phyloP scores from a whole-genome alignment of 192 early-diverging fungal genomes.

The Linnemannia zychae region DNA sequence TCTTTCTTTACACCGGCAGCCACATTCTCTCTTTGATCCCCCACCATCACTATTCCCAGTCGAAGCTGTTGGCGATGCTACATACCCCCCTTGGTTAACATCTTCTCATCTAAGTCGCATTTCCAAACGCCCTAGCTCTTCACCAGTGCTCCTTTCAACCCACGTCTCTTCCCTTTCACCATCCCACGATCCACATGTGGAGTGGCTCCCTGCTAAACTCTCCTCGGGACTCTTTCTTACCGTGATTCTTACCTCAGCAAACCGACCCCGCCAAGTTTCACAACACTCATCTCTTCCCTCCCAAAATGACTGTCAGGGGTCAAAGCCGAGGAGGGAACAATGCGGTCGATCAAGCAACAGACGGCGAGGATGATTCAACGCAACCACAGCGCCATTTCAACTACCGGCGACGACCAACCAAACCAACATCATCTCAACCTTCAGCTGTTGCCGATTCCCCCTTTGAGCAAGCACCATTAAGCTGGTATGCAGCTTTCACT shows the following conservation, averaged over 20 bases:
- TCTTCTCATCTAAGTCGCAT: background rate
- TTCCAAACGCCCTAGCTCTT: background rate
- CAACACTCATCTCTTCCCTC: background rate
- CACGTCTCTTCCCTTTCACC: background rate
- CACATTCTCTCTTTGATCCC: background rate
- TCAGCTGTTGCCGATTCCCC: background rate
- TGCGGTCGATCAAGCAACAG: background rate
- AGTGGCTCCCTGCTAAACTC: background rate
- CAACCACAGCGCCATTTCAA: background rate
- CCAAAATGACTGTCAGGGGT: background rate
- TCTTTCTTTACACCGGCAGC: background rate
- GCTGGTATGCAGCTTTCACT: background rate
- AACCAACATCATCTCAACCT: background rate
- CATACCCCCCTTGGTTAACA: too few relatives aligned
- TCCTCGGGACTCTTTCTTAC: background rate
- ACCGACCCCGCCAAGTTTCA: background rate
- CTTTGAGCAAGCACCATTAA: background rate
- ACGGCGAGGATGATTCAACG: background rate
- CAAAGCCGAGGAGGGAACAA: background rate
- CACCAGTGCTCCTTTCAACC: background rate
- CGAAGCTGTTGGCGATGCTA: background rate
- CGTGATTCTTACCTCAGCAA: conserved; percentile 7
- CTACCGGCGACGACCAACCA: background rate
- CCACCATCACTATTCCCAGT: background rate
- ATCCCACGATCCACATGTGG: background rate